A percentile compares a stretch with the other conserved stretches of the same genome.
phyloP scores from a whole-genome alignment of 805 yeast genomes.

The Candida endomychidarum region DNA sequence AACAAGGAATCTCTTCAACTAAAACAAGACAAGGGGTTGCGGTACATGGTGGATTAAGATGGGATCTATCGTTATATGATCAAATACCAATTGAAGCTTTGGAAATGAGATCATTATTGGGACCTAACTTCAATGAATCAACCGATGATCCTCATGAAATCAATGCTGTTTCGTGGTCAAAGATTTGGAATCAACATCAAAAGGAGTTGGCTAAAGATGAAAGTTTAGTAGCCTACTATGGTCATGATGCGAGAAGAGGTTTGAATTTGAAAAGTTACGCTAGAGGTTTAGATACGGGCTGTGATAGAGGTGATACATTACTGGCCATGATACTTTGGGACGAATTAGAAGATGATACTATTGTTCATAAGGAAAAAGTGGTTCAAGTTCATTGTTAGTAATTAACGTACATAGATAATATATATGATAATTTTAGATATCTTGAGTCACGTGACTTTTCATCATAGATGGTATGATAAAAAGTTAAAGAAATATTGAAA shows the following conservation, averaged over 20 bases:
- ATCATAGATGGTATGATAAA: not conserved
- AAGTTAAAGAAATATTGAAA: not conserved
- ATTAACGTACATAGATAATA: not conserved
- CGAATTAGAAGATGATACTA: slow-evolving; percentile 15
- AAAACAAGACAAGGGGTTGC: slow-evolving; percentile 45
- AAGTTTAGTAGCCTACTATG: slow-evolving; percentile 60
- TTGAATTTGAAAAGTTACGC: slow-evolving; percentile 63
- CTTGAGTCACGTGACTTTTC: slow-evolving; percentile 7
- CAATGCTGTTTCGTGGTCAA: slow-evolving; percentile 54
- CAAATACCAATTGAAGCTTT: slow-evolving; percentile 65
- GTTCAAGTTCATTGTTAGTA: slow-evolving; percentile 21
- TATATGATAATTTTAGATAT: no score
- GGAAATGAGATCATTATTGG: slow-evolving; percentile 67
- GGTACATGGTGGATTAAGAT: slow-evolving; percentile 80
- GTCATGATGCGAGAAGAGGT: slow-evolving; percentile 86
- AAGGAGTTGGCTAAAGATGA: slow-evolving; percentile 28
- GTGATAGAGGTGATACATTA: slow-evolving; percentile 72
- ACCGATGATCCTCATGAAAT: slow-evolving; percentile 45
- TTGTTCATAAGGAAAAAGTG: slow-evolving; percentile 23
- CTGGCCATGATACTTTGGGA: slow-evolving; percentile 58
- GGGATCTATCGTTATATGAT: slow-evolving; percentile 56
- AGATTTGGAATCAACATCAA: slow-evolving; percentile 52
- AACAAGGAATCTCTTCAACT: slow-evolving; percentile 11
- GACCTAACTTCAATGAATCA: slow-evolving; percentile 59
- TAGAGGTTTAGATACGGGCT: slow-evolving; percentile 80